Conservation (phyloP, 2,329 filamentous ascomycete species). For the Metarhizium rileyi region DNA sequence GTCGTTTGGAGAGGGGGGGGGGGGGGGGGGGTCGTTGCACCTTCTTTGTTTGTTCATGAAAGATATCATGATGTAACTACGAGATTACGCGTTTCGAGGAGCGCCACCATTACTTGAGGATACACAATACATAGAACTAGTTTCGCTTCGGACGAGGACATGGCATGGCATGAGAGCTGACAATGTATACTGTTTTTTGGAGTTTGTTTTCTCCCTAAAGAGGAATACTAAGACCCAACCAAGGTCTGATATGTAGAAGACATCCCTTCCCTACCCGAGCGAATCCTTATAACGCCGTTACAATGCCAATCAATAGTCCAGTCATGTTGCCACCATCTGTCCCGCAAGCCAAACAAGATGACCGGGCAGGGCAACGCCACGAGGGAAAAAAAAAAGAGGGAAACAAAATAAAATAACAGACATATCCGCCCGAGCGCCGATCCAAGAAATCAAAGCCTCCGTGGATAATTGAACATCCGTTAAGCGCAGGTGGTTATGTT, state of each 20-base stretch:
- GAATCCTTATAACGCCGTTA: neutral
- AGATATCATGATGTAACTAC: slow-evolving; percentile 9
- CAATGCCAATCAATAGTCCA: neutral
- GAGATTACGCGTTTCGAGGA: neutral
- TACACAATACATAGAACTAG: neutral
- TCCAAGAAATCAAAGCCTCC: neutral
- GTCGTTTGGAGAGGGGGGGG: neutral
- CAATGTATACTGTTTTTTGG: neutral
- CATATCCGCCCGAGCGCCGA: neutral
- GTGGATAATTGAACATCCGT: neutral
- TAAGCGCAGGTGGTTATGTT: neutral
- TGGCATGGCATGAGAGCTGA: neutral
- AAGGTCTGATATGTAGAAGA: neutral
- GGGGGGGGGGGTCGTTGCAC: neutral
- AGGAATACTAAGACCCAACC: neutral
- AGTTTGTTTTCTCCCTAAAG: neutral
- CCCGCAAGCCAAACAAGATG: neutral
- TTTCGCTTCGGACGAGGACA: neutral
- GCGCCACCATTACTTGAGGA: neutral
- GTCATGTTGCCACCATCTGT: neutral
- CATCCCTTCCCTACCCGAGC: neutral
- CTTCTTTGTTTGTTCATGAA: slow-evolving; percentile 2
- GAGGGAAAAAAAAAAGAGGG: neutral
- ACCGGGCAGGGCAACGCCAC: neutral
- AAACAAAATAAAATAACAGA: neutral